Conservation (phyloP, 352 stramenopile species). For the Elongisporangium prolatum region DNA sequence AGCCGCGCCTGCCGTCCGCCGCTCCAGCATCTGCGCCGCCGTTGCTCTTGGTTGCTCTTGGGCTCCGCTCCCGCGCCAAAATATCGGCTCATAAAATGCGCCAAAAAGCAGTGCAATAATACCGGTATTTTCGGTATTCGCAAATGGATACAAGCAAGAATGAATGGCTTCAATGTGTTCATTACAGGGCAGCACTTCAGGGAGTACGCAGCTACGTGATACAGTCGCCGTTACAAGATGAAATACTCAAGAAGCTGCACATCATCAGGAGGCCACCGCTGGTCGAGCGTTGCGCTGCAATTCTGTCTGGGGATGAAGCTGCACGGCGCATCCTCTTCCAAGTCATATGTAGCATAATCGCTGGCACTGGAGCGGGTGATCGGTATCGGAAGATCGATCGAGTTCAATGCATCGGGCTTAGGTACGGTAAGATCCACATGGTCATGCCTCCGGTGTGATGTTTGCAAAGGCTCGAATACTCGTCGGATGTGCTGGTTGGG, state of each 20-base stretch:
- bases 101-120: neutral
- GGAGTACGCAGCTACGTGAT: neutral
- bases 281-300: conserved; percentile 9
- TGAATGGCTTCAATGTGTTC: neutral
- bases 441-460: neutral
- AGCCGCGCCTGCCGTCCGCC: neutral
- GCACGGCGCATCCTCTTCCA: conserved; percentile 8
- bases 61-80: neutral
- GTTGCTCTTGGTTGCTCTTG: neutral
- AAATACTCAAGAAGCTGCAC: conserved; percentile 72
- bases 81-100: neutral
- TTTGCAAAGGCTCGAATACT: neutral
- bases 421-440: neutral
- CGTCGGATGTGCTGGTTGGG: neutral
- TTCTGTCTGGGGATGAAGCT: conserved; percentile 1
- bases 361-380: conserved; percentile 1
- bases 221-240: conserved; percentile 33
- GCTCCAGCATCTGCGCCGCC: neutral
- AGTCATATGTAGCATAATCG: neutral
- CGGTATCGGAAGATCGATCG: conserved; percentile 12
- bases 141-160: neutral
- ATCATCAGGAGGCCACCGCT: conserved; percentile 42
- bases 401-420: conserved; percentile 8
- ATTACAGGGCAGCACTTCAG: neutral
- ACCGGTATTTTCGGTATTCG: neutral